Percentiles rank a stretch among this genome's conserved stretches.
phyloP scores from a whole-genome alignment of 257 asterid species.

The Ehretia macrophylla region DNA sequence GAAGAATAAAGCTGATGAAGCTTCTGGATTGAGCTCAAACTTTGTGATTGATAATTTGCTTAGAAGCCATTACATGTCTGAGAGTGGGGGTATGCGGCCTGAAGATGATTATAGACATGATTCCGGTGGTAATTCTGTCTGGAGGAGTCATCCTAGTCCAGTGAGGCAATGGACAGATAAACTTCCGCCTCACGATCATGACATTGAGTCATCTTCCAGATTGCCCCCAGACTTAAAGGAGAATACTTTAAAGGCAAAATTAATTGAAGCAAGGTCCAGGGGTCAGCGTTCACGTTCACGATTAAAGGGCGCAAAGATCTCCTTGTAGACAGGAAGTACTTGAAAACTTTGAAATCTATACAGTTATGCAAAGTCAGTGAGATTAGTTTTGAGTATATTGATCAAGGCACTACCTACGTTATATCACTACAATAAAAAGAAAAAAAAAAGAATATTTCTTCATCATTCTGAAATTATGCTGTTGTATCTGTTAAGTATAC shows the following conservation, averaged over 20 bases:
- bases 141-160: conserved; percentile 83
- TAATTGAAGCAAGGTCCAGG: conserved; percentile 70
- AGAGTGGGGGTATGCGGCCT: conserved; percentile 44
- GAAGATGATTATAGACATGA: conserved; percentile 45
- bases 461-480: no score
- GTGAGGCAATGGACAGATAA: conserved; percentile 66
- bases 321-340: conserved; percentile 33
- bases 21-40: conserved; percentile 39
- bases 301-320: conserved; percentile 53
- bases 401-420: not conserved
- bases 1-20: conserved; percentile 39
- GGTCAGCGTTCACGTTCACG: conserved; percentile 74
- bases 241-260: conserved; percentile 59
- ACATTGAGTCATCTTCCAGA: conserved; percentile 55
- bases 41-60: conserved; percentile 60
- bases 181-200: conserved; percentile 52
- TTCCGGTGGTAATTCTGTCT: conserved; percentile 36
- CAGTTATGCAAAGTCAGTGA: not conserved
- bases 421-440: no score
- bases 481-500: no score
- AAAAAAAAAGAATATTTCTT: no score
- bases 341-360: not conserved
- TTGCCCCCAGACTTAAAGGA: conserved; percentile 64
- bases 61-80: conserved; percentile 64
- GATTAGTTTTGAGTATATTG: not conserved